These are phyloP conservation scores for Claviceps fusiformis DNA, from an alignment of 2,329 filamentous ascomycete genomes.

Conservation along the genomic window DNA sequence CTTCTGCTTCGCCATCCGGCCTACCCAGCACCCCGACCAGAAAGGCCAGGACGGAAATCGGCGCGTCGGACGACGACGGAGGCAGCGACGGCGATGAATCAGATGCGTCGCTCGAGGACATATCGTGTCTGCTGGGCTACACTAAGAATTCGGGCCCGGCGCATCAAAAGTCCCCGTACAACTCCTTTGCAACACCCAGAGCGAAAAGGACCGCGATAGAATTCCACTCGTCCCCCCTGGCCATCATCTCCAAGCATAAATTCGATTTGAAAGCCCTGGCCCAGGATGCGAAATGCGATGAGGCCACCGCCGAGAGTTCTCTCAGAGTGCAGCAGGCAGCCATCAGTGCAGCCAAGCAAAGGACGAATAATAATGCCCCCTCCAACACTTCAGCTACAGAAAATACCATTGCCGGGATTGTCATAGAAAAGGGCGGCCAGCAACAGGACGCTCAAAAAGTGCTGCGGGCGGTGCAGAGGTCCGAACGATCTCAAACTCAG, in stretches of 20 bases:
- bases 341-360: conserved; percentile 10
- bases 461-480: conserved; percentile 36
- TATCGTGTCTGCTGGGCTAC: conserved; percentile 23
- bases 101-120: conserved; percentile 43
- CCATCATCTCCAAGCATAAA: conserved; percentile 41
- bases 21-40: conserved; percentile 15
- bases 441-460: conserved; percentile 30
- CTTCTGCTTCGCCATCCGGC: conserved; percentile 14
- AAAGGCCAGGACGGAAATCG: conserved; percentile 32
- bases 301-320: conserved; percentile 43
- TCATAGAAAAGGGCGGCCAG: conserved; percentile 25
- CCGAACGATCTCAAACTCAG: conserved; percentile 24
- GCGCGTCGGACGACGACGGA: conserved; percentile 56
- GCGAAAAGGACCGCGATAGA: conserved; percentile 31
- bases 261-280: conserved; percentile 51
- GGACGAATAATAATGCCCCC: background rate
- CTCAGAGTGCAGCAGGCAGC: conserved; percentile 26
- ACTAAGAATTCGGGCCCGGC: conserved; percentile 5
- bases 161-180: conserved; percentile 5
- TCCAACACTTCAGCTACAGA: background rate
- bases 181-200: conserved; percentile 27
- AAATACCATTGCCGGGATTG: conserved; percentile 16
- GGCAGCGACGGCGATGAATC: conserved; percentile 39
- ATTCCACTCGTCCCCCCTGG: conserved; percentile 33
- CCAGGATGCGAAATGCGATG: conserved; percentile 43